Conservation (phyloP, 176 grass and related monocot genomes). For the Metroxylon sagu region DNA sequence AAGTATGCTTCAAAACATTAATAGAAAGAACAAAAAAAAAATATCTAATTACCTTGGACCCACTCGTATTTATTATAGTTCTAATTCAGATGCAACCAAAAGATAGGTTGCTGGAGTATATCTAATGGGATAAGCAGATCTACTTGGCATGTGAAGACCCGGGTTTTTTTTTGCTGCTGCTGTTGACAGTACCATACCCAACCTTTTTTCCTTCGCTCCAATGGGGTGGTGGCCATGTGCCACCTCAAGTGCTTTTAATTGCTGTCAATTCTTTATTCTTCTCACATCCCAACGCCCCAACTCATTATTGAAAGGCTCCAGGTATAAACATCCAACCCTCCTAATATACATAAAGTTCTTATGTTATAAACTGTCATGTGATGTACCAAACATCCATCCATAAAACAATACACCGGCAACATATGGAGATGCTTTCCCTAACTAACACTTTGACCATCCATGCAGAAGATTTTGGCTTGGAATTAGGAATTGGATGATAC, state of each 20-base stretch:
- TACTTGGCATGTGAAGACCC: conserved; percentile 21
- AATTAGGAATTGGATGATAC: no score
- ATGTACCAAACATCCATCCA: neutral
- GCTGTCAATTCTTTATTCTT: neutral
- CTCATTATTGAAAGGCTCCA: conserved; percentile 1
- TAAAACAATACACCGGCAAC: conserved; percentile 6
- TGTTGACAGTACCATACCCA: neutral
- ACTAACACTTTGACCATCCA: neutral
- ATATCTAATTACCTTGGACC: no score
- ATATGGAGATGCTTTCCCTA: neutral
- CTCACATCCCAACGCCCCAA: conserved; percentile 1
- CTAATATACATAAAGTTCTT: neutral
- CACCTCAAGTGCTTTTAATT: neutral
- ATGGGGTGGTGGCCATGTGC: conserved; percentile 16
- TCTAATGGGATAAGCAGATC: conserved; percentile 20
- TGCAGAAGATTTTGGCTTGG: no score
- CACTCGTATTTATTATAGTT: neutral
- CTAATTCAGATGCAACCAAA: conserved; percentile 4
- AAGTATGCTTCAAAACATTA: no score
- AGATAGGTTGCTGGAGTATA: conserved; percentile 10
- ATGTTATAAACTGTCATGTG: neutral
- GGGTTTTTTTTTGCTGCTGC: conserved; percentile 3
- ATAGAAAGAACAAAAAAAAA: no score
- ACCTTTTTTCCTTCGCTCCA: neutral
- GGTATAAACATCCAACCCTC: conserved; percentile 3